These are phyloP conservation scores for Mycosarcoma maydis DNA, from an alignment of 1,284 basidiomycete species.

Conservation along the genomic window DNA sequence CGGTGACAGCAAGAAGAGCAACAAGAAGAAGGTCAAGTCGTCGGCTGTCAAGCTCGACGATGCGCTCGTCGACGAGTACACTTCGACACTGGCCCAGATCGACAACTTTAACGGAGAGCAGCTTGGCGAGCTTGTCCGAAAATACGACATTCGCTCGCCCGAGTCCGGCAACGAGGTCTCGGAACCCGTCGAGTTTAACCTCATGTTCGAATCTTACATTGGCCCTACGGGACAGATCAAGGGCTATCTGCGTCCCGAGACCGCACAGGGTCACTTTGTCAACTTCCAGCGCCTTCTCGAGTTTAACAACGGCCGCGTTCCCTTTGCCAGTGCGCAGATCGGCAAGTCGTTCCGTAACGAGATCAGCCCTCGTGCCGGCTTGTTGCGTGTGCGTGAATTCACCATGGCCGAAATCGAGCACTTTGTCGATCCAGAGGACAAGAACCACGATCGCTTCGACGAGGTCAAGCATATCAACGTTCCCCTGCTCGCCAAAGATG, in stretches of 20 bases:
- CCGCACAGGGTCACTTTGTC: slow-evolving; percentile 98
- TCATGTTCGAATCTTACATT: slow-evolving; percentile 98
- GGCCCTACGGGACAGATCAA: slow-evolving; percentile 97
- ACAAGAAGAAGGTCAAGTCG: slow-evolving; percentile 82
- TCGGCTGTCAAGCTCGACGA: slow-evolving; percentile 82
- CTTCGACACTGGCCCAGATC: slow-evolving; percentile 85
- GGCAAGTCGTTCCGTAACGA: slow-evolving; percentile 98
- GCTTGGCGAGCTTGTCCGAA: slow-evolving; percentile 85
- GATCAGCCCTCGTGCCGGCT: slow-evolving; percentile 93
- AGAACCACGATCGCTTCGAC: slow-evolving; percentile 83
- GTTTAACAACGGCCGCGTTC: slow-evolving; percentile 95
- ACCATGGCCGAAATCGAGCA: slow-evolving; percentile 99
- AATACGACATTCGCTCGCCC: slow-evolving; percentile 86
- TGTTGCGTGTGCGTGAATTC: slow-evolving; percentile 97
- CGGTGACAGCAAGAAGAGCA: slow-evolving; percentile 73
- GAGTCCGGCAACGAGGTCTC: slow-evolving; percentile 90
- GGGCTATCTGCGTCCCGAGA: slow-evolving; percentile 96
- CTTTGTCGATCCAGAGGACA: slow-evolving; percentile 94
- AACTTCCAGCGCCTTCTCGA: slow-evolving; percentile 97
- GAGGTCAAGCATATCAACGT: slow-evolving; percentile 82
- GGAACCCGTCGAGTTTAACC: slow-evolving; percentile 94
- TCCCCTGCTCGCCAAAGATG: slow-evolving; percentile 81
- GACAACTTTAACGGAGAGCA: slow-evolving; percentile 93
- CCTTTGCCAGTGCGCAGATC: slow-evolving; percentile 97
- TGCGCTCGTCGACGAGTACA: slow-evolving; percentile 80